A percentile compares a stretch with the other conserved stretches of the same genome.
Evolutionary conservation across 2,329 filamentous ascomycete genomes (phyloP).

Genomic region (Fonsecaea pugnacius): DNA sequence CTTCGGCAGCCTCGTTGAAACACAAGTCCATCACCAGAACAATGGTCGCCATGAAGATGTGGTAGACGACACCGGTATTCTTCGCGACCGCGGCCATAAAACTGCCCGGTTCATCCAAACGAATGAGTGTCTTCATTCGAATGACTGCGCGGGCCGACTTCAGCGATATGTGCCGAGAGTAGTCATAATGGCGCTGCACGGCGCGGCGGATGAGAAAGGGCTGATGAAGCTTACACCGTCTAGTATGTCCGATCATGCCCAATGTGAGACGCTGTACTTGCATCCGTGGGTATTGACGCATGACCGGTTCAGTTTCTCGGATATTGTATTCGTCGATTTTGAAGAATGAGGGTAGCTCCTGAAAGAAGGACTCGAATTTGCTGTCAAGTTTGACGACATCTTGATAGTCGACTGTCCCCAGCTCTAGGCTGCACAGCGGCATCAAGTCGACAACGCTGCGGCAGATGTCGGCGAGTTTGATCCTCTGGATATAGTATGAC

Average conservation of each 20-base stretch:
- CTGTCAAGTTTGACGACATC: constrained; percentile 47
- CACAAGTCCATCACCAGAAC: constrained; percentile 48
- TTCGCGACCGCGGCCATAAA: constrained; percentile 33
- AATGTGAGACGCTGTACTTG: constrained; percentile 45
- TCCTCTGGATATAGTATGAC: constrained; percentile 51
- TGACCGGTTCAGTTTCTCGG: constrained; percentile 39
- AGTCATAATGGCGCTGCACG: constrained; percentile 43
- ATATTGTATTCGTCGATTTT: constrained; percentile 43
- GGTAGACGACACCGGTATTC: constrained; percentile 43
- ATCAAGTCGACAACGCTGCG: constrained; percentile 48
- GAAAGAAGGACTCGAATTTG: constrained; percentile 42
- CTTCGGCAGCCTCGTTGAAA: constrained; percentile 42
- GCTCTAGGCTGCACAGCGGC: constrained; percentile 38
- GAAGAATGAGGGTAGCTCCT: constrained; percentile 45
- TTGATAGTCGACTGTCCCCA: constrained; percentile 42
- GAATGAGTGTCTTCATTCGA: constrained; percentile 44
- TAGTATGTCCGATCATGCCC: constrained; percentile 44
- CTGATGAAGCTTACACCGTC: constrained; percentile 47
- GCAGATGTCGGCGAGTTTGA: constrained; percentile 48
- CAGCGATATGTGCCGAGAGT: constrained; percentile 46
- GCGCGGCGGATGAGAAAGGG: constrained; percentile 47
- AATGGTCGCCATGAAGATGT: constrained; percentile 47
- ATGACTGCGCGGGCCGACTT: constrained; percentile 47
- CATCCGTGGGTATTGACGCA: constrained; percentile 40
- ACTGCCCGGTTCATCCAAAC: constrained; percentile 38